Percentiles rank a stretch among this genome's conserved stretches.
phyloP scores from a whole-genome alignment of 192 early-diverging fungal species.

The Umbelopsis vinacea region DNA sequence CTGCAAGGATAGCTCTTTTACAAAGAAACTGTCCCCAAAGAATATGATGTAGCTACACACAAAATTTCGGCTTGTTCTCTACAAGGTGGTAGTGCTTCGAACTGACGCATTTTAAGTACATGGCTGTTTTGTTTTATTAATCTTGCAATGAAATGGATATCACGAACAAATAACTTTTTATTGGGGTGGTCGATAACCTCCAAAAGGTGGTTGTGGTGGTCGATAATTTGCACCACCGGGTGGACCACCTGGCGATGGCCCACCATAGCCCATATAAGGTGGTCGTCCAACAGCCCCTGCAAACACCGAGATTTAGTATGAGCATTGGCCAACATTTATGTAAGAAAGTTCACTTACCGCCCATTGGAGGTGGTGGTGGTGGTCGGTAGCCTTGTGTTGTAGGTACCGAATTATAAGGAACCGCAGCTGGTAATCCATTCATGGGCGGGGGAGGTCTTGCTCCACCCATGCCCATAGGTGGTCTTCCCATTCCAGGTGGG shows the following conservation, averaged over 20 bases:
- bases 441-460: conserved; percentile 16
- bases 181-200: conserved; percentile 20
- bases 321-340: background rate
- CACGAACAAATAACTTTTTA: background rate
- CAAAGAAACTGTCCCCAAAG: too few species aligned
- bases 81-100: too few species aligned
- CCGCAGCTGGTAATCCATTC: conserved; percentile 11
- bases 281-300: background rate
- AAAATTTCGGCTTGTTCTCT: too few species aligned
- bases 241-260: conserved; percentile 4
- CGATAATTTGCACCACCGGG: conserved; percentile 11
- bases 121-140: too few species aligned
- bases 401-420: conserved; percentile 16
- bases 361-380: conserved; percentile 34
- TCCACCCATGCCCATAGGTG: conserved; percentile 16
- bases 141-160: conserved; percentile 2
- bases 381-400: conserved; percentile 11
- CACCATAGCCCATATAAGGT: conserved; percentile 18
- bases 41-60: too few species aligned
- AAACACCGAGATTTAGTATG: background rate
- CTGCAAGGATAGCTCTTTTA: too few species aligned
- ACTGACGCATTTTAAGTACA: too few species aligned
- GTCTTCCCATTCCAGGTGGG: conserved; percentile 21
- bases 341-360: conserved; percentile 1
- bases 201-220: conserved; percentile 6